Evolutionary conservation across 257 asterid species (phyloP).

Genomic region (Catharanthus roseus): DNA sequence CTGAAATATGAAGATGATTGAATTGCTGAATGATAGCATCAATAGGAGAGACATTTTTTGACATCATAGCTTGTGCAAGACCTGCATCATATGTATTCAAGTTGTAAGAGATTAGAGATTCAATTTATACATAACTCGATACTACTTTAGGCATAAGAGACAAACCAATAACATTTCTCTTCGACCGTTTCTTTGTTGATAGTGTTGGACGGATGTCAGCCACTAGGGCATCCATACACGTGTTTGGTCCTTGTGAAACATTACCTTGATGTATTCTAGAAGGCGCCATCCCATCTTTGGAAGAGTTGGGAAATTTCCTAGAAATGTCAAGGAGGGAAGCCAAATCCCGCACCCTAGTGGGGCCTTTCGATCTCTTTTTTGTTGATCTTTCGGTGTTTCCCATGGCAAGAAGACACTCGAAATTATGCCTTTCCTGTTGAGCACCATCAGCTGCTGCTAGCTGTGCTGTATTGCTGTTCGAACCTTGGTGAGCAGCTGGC

Average conservation of each 20-base stretch:
- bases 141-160: constrained; percentile 27
- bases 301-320: constrained; percentile 29
- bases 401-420: constrained; percentile 34
- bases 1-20: constrained; percentile 11
- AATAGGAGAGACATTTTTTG: neutral
- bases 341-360: constrained; percentile 38
- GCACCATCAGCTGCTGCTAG: constrained; percentile 21
- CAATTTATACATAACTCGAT: constrained; percentile 10
- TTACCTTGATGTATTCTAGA: constrained; percentile 25
- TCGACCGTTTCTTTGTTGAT: constrained; percentile 54
- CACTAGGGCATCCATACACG: constrained; percentile 51
- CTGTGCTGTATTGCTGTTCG: constrained; percentile 19
- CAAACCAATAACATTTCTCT: constrained; percentile 38
- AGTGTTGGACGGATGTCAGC: constrained; percentile 34
- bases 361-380: constrained; percentile 48
- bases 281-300: constrained; percentile 26
- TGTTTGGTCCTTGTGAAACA: constrained; percentile 28
- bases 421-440: constrained; percentile 30
- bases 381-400: constrained; percentile 37
- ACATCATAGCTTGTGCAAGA: neutral
- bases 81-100: neutral
- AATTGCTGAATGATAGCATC: constrained; percentile 7
- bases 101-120: neutral
- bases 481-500: constrained; percentile 23
- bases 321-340: constrained; percentile 37